phyloP scores from a whole-genome alignment of 106 monocot species.

The Ottelia alismoides region DNA sequence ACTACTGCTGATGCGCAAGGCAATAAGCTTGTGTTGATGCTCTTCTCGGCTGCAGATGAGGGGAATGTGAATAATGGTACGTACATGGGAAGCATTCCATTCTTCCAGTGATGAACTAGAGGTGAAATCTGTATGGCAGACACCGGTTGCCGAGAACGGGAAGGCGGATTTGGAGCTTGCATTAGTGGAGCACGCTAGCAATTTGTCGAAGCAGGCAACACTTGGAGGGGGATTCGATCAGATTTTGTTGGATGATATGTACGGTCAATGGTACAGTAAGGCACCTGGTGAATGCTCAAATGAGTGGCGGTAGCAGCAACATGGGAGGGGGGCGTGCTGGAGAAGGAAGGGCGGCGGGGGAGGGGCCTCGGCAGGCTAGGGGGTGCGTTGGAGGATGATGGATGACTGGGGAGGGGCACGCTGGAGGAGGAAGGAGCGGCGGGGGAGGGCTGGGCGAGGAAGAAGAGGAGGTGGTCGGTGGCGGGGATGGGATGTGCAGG shows the following conservation, averaged over 20 bases:
- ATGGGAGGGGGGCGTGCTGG: constrained; percentile 22
- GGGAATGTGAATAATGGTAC: constrained; percentile 4
- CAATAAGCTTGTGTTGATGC: constrained; percentile 58
- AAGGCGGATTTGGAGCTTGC: constrained; percentile 82
- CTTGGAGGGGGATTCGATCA: constrained; percentile 70
- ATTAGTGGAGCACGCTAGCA: constrained; percentile 63
- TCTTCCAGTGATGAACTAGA: constrained; percentile 7
- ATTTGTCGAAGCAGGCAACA: constrained; percentile 54
- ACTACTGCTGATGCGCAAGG: constrained; percentile 37
- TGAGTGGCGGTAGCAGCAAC: constrained; percentile 62
- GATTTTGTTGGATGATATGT: constrained; percentile 71
- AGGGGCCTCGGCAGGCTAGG: too few species aligned
- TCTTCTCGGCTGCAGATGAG: constrained; percentile 29
- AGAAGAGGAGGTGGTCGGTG: too few species aligned
- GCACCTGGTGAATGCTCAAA: constrained; percentile 44
- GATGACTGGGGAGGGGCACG: too few species aligned
- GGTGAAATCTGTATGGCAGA: constrained; percentile 75
- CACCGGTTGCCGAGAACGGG: constrained; percentile 50
- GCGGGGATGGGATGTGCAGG: too few species aligned
- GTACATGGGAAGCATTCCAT: constrained; percentile 60
- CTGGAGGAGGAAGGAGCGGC: too few species aligned
- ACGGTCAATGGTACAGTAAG: constrained; percentile 62
- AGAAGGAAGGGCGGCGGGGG: constrained; percentile 13
- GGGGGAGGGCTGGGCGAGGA: too few species aligned
- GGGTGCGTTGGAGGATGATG: too few species aligned